Conservation (phyloP, 1,284 basidiomycete genomes). For the Phylloporus sp. region DNA sequence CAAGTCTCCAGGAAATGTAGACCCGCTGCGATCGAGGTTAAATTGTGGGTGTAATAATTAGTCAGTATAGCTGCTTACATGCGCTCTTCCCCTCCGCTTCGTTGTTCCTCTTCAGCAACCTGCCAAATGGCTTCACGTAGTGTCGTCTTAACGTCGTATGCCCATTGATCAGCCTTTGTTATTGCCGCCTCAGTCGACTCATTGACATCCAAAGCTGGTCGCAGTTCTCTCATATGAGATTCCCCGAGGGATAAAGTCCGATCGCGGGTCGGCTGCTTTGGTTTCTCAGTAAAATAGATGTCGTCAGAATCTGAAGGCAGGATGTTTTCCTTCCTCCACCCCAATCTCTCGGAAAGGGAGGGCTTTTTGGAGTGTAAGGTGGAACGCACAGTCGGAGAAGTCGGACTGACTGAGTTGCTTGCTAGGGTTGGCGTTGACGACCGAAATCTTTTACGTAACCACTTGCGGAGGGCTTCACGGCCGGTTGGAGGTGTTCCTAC, state of each 20-base stretch:
- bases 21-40: neutral
- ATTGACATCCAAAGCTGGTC: too few species aligned
- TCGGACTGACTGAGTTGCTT: constrained; percentile 39
- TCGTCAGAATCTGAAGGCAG: constrained; percentile 68
- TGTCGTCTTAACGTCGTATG: too few species aligned
- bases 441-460: constrained; percentile 61
- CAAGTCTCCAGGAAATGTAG: constrained; percentile 1
- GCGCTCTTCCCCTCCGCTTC: neutral
- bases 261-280: constrained; percentile 50
- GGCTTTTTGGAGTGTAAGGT: constrained; percentile 54
- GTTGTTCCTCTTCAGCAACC: neutral
- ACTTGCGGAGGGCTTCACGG: constrained; percentile 75
- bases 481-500: constrained; percentile 54
- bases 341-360: constrained; percentile 65
- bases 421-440: constrained; percentile 47
- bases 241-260: constrained; percentile 42
- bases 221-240: constrained; percentile 6
- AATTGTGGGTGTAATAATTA: neutral
- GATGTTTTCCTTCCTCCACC: constrained; percentile 55
- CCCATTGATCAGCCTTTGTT: too few species aligned
- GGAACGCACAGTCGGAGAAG: constrained; percentile 20
- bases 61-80: neutral
- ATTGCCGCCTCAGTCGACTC: too few species aligned
- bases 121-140: neutral
- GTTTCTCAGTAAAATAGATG: constrained; percentile 46